Base-by-base conservation (phyloP, 495 filamentous ascomycete species). In the Hypoxylon rickii region DNA sequence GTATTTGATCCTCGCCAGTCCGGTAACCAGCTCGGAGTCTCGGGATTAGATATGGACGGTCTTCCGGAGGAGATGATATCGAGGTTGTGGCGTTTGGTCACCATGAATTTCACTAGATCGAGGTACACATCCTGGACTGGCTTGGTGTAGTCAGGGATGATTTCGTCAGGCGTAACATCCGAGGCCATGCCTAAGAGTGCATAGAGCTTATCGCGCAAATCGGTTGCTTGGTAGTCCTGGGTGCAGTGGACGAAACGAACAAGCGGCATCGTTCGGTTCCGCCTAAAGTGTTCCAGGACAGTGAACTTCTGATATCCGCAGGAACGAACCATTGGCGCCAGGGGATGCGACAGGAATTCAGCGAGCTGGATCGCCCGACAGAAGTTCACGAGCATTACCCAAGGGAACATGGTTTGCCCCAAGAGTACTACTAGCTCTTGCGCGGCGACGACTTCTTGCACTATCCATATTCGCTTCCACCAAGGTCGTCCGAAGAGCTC, bases 101-200 rank as follows among this genome's bases (percentile, higher is more conserved):
- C 36, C 43, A 45, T 45, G 29, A 62, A 62, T 7, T 16, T 38
- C 0, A 57, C 65, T 15, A 61, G 39, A 3, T 50, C 44, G 16
- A 55, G 36, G 42, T 61, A 66, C 11, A 58, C 51, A 7, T 63
- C 59, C 38, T 57, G 53, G 15, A 48, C 47, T 0, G 56, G 18
- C 6, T 60, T 55, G 15, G 51, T 55, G 16, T 69, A 69, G 29
- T 69, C 56, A 12, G 63, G 53, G 15, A 60, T 38, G 17, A 66
- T 64, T 1, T 57, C 53, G 13, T 50, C 26, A 8, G 47, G 43
- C 0, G 33, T 36, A 12, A 46, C 16, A 42, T 69, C 66, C 1
- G 48, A 58, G 16, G 66, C 63, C 44, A 69, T 63, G 2, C 66
- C 66, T 3, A 69, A 52, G 17, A 66, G 44, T 8, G 63, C 63